Base-by-base conservation (phyloP, 495 filamentous ascomycete genomes). In the Penicillium chermesinum region DNA sequence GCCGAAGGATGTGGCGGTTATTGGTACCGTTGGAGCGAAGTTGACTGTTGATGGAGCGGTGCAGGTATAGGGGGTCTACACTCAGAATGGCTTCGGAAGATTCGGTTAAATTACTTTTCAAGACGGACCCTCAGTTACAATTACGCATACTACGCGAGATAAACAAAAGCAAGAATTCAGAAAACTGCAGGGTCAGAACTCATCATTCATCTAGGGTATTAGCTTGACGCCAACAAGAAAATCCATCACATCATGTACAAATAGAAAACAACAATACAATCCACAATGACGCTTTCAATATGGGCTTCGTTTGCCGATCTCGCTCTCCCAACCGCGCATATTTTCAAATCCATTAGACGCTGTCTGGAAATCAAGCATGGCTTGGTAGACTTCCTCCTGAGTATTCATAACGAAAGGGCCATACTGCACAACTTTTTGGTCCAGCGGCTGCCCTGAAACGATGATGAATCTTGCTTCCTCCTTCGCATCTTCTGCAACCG, bases 401-500 rank as follows among this genome's bases (percentile, higher is more conserved):
- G 77, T 79, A 30, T 75, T 95, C 50, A 95, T 59, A 12, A 98
- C 93, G 63, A 98, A 98, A 2, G 91, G 91, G 0, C 91, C 91
- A 63, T 98, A 96, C 77, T 98, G 91, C 19, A 96, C 87, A 16
- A 98, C 85, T 44, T 87, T 83, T 67, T 98, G 91, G 61, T 96
- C 84, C 12, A 96, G 75, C 13, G 90, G 87, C 57, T 88, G 79
- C 1, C 91, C 91, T 0, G 91, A 88, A 30, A 96, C 75, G 33
- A 97, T 71, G 3, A 97, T 77, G 59, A 95, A 87, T 25, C 83
- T 74, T 1, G 77, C 74, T 41, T 80, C 77, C 49, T 78, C 72
- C 52, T 83, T 81, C 3, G 86, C 88, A 49, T 73, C 79, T 30
- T 79, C 81, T 13, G 80, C 79, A 17, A 95, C 88, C 17, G 77